Evolutionary conservation across 2,329 filamentous ascomycete species (phyloP).

Genomic region (Achaetomium macrosporum): DNA sequence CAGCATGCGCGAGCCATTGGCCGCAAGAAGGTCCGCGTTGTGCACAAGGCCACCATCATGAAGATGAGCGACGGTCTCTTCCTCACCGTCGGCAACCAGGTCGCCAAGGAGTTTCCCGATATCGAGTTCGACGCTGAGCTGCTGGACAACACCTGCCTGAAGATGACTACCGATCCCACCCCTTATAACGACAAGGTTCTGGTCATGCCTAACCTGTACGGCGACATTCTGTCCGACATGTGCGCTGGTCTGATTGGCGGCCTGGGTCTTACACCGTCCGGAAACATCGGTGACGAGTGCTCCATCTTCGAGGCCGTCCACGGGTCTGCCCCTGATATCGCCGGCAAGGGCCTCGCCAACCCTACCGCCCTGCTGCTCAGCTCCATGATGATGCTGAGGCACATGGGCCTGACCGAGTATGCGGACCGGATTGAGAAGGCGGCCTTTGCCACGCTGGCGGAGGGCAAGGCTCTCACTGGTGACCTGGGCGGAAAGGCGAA

Average conservation of each 20-base stretch:
- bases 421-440: slow-evolving; percentile 87
- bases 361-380: slow-evolving; percentile 91
- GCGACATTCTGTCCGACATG: slow-evolving; percentile 99
- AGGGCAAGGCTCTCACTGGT: slow-evolving; percentile 94
- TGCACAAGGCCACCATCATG: slow-evolving; percentile 99
- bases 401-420: slow-evolving; percentile 86
- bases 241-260: slow-evolving; percentile 97
- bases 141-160: slow-evolving; percentile 98
- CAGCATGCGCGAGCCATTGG: slow-evolving; percentile 92
- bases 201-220: slow-evolving; percentile 97
- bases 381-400: slow-evolving; percentile 99
- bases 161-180: slow-evolving; percentile 93
- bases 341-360: slow-evolving; percentile 93
- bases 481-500: slow-evolving; percentile 95
- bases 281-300: slow-evolving; percentile 98
- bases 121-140: slow-evolving; percentile 98
- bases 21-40: slow-evolving; percentile 92
- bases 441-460: slow-evolving; percentile 88
- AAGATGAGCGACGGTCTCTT: slow-evolving; percentile 99
- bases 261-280: slow-evolving; percentile 92
- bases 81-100: slow-evolving; percentile 75
- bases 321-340: slow-evolving; percentile 94
- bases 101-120: slow-evolving; percentile 90
- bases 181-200: slow-evolving; percentile 99
- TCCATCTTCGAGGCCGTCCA: slow-evolving; percentile 99